Evolutionary conservation across 805 yeast genomes (phyloP), one percentile per base, ranked within the genome.

Genomic region (Lachancea waltii): DNA sequence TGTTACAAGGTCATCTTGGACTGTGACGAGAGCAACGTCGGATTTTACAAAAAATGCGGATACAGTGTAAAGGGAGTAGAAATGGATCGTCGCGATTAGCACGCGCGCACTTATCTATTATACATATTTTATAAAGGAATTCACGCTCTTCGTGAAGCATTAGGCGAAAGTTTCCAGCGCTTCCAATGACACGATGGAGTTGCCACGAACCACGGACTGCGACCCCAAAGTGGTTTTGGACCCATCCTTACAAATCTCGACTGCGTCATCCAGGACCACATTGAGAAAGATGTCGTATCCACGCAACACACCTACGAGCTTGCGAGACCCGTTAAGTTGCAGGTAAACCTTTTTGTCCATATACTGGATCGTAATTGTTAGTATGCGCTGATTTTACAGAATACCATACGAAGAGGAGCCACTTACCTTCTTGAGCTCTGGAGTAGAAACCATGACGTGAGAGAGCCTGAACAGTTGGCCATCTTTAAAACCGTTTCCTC

Each of bases 1-100:
- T 86, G 94, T 53, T 90, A 90, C 64, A 90, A 90, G 65, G 80
- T 85, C 13, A 85, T 90, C 29, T 67, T 90, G 51, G 97, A 90
- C 64, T 90, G 97, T 62, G 81, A 82, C 39, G 77, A 74, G n/a
- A 73, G 77, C 42, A 90, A 90, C 54, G 81, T 78, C 25, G 80
- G 75, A 3, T 90, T 90, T 60, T 90, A 90, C 59, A 84, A 85
- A 50, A 89, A 86, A 60, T 90, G 97, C 67, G 94, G 89, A 3
- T 79, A 75, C 57, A 57, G 58, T 11, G 65, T 70, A 40, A 81
- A 74, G 17, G 92, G 92, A 10, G 60, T 73, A 26, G 85, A 80
- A 52, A 83, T 83, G 94, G 38, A 29, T 26, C 42, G 31, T 24
- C 25, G 41, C 9, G 17, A 27, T 17, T 32, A 20, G 21, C 16